Conservation (phyloP, 2,329 filamentous ascomycete genomes). For the Sphaerulina vaccinii region DNA sequence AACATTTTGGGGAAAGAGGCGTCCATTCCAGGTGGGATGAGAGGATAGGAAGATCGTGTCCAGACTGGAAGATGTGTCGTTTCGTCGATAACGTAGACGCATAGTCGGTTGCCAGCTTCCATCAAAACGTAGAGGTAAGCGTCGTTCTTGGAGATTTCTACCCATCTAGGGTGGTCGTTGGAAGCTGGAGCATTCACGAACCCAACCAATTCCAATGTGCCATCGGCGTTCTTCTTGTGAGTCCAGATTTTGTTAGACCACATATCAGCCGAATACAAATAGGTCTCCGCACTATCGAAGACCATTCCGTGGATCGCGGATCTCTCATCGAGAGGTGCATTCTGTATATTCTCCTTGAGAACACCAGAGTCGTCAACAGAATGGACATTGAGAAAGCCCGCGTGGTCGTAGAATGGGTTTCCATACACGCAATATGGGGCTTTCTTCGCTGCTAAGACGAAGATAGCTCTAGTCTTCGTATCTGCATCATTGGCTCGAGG, state of each 20-base stretch:
- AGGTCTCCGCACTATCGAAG: constrained; percentile 70
- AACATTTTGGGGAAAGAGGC: constrained; percentile 64
- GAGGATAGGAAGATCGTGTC: constrained; percentile 71
- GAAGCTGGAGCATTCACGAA: constrained; percentile 68
- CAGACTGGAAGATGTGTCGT: constrained; percentile 72
- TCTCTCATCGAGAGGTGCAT: constrained; percentile 68
- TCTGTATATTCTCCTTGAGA: constrained; percentile 66
- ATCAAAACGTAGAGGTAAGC: constrained; percentile 82
- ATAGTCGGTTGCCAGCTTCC: constrained; percentile 83
- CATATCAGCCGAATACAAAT: constrained; percentile 77
- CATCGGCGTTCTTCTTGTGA: constrained; percentile 64
- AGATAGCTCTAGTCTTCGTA: constrained; percentile 85
- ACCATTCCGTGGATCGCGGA: constrained; percentile 81
- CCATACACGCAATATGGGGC: constrained; percentile 81
- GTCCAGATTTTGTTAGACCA: constrained; percentile 80
- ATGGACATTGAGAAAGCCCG: constrained; percentile 78
- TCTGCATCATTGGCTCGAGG: constrained; percentile 65
- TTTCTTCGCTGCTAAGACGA: constrained; percentile 75
- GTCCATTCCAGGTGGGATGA: constrained; percentile 71
- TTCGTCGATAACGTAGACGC: constrained; percentile 77
- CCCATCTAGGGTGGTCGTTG: constrained; percentile 82
- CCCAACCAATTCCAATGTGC: constrained; percentile 67
- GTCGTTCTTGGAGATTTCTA: constrained; percentile 76
- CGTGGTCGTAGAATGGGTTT: constrained; percentile 86
- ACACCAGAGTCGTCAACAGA: constrained; percentile 56